Conservation (phyloP, 257 asterid species). For the Solanum chmielewskii region DNA sequence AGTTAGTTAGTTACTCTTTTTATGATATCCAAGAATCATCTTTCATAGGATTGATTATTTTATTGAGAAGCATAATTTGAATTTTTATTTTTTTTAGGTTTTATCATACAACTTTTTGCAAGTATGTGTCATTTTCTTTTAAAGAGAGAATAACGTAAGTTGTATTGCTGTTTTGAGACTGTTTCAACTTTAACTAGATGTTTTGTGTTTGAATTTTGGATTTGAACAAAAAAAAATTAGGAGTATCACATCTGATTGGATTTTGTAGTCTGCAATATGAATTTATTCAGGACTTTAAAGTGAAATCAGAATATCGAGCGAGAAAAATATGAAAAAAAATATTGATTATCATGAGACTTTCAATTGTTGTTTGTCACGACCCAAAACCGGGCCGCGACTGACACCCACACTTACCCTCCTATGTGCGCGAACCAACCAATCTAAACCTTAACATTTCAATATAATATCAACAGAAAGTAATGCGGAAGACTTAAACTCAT, state of each 20-base stretch:
- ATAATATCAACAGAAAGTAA: no score
- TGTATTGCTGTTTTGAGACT: accelerated
- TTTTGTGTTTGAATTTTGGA: no score
- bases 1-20: not conserved
- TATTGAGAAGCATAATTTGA: not conserved
- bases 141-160: no score
- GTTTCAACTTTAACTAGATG: no score
- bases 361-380: not conserved
- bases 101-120: not conserved
- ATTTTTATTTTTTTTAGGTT: not conserved
- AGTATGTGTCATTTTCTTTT: not conserved
- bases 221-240: no score
- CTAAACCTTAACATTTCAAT: no score
- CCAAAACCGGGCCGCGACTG: no score
- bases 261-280: not conserved
- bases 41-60: not conserved
- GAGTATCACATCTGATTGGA: not conserved
- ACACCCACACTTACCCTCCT: no score
- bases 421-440: no score
- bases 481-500: no score
- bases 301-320: no score
- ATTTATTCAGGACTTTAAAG: no score
- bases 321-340: not conserved
- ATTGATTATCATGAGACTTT: not conserved
- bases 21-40: not conserved